These are phyloP conservation scores for Penicillium frequentans DNA, from an alignment of 2,329 filamentous ascomycete genomes.

Conservation along the genomic window DNA sequence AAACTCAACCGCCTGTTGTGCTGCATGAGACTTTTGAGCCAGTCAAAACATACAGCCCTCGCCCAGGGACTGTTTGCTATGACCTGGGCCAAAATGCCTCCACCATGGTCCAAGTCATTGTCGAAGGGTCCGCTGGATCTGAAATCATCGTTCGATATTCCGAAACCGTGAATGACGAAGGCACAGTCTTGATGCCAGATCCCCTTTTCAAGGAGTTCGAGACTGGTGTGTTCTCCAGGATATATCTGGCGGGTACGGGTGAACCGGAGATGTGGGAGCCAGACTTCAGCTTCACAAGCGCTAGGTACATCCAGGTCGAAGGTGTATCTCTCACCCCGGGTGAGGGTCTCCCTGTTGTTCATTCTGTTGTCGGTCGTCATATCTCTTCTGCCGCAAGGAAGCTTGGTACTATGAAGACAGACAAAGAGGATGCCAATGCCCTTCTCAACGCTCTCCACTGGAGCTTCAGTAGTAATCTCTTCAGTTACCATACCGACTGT, in stretches of 20 bases:
- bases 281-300: slow-evolving; percentile 27
- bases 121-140: slow-evolving; percentile 17
- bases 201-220: slow-evolving; percentile 27
- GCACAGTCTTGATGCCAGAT: slow-evolving; percentile 24
- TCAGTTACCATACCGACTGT: slow-evolving; percentile 52
- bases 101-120: slow-evolving; percentile 16
- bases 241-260: slow-evolving; percentile 18
- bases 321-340: slow-evolving; percentile 13
- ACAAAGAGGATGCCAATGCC: slow-evolving; percentile 23
- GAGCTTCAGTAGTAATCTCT: slow-evolving; percentile 46
- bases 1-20: slow-evolving; percentile 23
- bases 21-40: slow-evolving; percentile 23
- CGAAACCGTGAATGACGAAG: slow-evolving; percentile 18
- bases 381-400: slow-evolving; percentile 22
- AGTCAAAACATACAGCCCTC: slow-evolving; percentile 8
- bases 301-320: slow-evolving; percentile 25
- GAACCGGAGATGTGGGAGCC: slow-evolving; percentile 20
- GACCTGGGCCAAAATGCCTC: slow-evolving; percentile 25
- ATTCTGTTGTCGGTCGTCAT: slow-evolving; percentile 20
- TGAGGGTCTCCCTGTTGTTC: slow-evolving; percentile 14
- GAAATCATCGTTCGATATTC: slow-evolving; percentile 20
- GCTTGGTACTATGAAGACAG: slow-evolving; percentile 22
- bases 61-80: slow-evolving; percentile 16
- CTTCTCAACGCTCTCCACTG: slow-evolving; percentile 44
- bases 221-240: slow-evolving; percentile 20